Evolutionary conservation across 306 rosid species (phyloP).

Genomic region (Cucumis hystrix): DNA sequence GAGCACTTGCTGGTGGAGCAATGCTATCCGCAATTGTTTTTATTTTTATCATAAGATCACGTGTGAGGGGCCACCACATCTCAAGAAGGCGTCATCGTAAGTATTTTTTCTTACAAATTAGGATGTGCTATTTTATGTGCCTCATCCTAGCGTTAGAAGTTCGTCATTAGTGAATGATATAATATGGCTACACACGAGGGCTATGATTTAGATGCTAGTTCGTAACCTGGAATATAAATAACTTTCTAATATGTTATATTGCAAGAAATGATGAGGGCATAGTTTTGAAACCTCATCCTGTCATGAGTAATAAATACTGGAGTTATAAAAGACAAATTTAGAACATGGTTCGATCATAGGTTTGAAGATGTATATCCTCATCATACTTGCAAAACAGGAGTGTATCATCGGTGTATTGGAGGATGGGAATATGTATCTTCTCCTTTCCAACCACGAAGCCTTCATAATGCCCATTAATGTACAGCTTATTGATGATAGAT

Average conservation of each 20-base stretch:
- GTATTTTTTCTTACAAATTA: conserved; percentile 16
- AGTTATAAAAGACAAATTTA: neutral
- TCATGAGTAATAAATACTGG: neutral
- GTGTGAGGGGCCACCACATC: conserved; percentile 17
- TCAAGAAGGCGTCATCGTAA: conserved; percentile 56
- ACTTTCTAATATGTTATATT: neutral
- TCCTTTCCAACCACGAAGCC: no score
- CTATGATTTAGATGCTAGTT: neutral
- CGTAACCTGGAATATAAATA: neutral
- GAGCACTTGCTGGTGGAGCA: conserved; percentile 56
- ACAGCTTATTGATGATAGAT: no score
- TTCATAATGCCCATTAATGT: no score
- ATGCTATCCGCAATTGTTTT: conserved; percentile 47
- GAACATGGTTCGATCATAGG: neutral
- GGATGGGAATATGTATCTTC: no score
- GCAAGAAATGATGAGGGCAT: neutral
- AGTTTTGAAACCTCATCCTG: neutral
- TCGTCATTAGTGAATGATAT: neutral
- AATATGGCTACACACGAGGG: neutral
- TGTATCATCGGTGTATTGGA: no score
- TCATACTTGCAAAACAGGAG: no score
- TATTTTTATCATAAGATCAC: conserved; percentile 42
- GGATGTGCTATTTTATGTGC: neutral
- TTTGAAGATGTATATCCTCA: neutral
- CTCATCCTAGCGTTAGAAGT: neutral